Base-by-base conservation (phyloP, 2,329 filamentous ascomycete species). In the Cercospora zeina region DNA sequence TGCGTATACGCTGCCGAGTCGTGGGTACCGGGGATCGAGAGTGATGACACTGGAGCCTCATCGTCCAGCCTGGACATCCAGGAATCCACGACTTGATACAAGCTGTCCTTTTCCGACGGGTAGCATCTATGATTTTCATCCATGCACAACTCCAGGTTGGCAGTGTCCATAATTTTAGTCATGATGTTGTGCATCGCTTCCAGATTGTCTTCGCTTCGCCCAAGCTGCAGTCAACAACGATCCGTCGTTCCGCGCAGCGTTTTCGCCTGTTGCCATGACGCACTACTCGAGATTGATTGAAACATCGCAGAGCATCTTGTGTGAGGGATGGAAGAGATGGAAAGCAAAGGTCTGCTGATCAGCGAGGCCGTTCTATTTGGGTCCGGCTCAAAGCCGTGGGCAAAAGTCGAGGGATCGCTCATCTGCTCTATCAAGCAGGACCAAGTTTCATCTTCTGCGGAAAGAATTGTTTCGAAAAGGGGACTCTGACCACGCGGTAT, bases 11-110 rank as follows among this genome's bases (percentile, higher is more conserved):
- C 75, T 5, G 73, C 69, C 54, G 70, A 73, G 61, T 76, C 74
- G 61, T 76, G 74, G 1, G 74, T 76, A 16, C 74, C 74, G 0
- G 74, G 74, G 33, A 76, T 72, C 3, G 73, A 71, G 2, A 76
- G 63, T 11, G 66, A 65, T 14, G 73, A 73, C 21, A 75, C 37
- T 11, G 65, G 66, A 1, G 62, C 63, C 8, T 67, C 53, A 54
- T 70, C 69, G 37, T 68, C 58, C 14, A 75, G 16, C 3, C 42
- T 27, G 13, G 65, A 61, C 65, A 67, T 67, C 66, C 66, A 68
- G 47, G 27, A 33, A 33, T 34, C n/a, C 24, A 45, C 19, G 24
- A n/a, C 36, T 37, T 19, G 33, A 30, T 9, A 13, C 21, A 45
- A 10, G 5, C 16, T 13, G 54, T 27, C 54, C 3, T 16, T 45